Evolutionary conservation across 176 grass and related monocot species (phyloP).

Genomic region (Luzula sylvatica): DNA sequence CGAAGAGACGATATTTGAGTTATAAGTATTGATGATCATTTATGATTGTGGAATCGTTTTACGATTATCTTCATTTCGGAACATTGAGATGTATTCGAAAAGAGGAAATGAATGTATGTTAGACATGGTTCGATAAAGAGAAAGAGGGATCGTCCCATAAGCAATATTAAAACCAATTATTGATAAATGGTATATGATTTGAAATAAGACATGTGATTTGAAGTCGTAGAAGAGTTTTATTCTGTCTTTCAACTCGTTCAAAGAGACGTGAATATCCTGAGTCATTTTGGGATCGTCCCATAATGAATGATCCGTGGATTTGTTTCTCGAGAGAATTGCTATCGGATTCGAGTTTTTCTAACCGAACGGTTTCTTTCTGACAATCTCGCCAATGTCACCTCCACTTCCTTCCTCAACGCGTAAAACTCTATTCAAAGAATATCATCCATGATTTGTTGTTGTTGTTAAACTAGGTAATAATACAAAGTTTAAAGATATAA

Average conservation of each 20-base stretch:
- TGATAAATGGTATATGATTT: background rate
- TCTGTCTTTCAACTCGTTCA: constrained; percentile 84
- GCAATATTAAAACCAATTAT: background rate
- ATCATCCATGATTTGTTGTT: too few species aligned
- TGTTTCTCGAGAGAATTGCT: constrained; percentile 50
- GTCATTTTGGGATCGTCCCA: constrained; percentile 94
- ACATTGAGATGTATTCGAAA: too few species aligned
- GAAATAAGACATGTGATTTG: constrained; percentile 44
- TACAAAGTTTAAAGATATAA: too few species aligned
- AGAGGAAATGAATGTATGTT: too few species aligned
- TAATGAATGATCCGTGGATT: constrained; percentile 56
- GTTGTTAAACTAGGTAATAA: too few species aligned
- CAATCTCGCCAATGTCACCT: constrained; percentile 42
- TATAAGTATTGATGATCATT: too few species aligned
- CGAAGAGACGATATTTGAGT: too few species aligned
- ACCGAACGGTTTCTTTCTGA: constrained; percentile 46
- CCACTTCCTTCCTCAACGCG: constrained; percentile 78
- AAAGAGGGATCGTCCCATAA: too few species aligned
- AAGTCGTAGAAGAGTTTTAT: constrained; percentile 74
- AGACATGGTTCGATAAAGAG: too few species aligned
- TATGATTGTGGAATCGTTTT: too few species aligned
- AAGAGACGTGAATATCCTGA: constrained; percentile 72
- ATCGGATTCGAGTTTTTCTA: constrained; percentile 56
- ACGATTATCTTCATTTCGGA: too few species aligned
- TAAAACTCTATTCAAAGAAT: constrained; percentile 56